phyloP scores from a whole-genome alignment of 163 green algal genomes.

The Chlorella variabilis region DNA sequence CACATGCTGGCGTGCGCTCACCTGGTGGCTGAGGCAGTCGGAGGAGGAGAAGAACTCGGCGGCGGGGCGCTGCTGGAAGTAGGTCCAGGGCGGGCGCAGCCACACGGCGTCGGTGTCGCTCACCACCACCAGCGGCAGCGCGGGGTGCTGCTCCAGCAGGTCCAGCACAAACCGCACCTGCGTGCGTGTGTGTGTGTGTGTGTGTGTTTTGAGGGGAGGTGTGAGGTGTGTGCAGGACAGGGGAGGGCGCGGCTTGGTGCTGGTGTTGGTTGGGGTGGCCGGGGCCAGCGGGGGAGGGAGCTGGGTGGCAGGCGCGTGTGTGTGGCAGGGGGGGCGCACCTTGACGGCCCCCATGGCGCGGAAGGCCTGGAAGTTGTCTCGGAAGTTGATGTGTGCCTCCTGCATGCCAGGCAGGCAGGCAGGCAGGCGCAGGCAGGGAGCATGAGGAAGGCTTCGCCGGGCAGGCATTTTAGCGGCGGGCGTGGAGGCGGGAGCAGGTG shows the following conservation, averaged over 20 bases:
- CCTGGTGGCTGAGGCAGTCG: slow-evolving; percentile 30
- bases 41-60: slow-evolving; percentile 27
- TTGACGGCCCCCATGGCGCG: slow-evolving; percentile 14
- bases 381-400: background rate
- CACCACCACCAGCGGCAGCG: slow-evolving; percentile 9
- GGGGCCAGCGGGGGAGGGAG: too few species aligned
- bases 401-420: too few species aligned
- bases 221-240: background rate
- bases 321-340: too few species aligned
- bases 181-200: too few species aligned
- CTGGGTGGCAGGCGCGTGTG: too few species aligned
- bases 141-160: slow-evolving; percentile 11
- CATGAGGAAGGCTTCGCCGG: too few species aligned
- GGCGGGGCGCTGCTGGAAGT: background rate
- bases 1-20: too few species aligned
- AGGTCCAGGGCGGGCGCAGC: slow-evolving; percentile 1
- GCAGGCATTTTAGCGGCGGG: too few species aligned
- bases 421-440: too few species aligned
- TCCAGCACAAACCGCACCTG: slow-evolving; percentile 12
- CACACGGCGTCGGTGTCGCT: slow-evolving; percentile 26
- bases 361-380: background rate
- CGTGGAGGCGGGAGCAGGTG: too few species aligned
- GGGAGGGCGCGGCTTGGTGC: background rate
- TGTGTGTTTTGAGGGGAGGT: background rate
- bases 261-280: too few species aligned